Conservation (phyloP, 306 rosid genomes). For the barrel medic (Medicago truncatula) region MtrunA17r5.0-ANR NC_053042.1:2891001-2891500, state of each 20-base stretch:
- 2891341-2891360: neutral
- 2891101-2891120: constrained; percentile 8
- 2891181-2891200: no score
- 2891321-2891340: neutral
- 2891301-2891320: no score
- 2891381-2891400: no score
- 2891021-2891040: neutral
- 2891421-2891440: neutral
- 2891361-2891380: neutral
- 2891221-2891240: no score
- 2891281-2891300: no score
- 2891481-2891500: neutral
- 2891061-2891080: constrained; percentile 5
- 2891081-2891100: neutral
- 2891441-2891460: neutral
- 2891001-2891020: constrained; percentile 33
- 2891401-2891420: no score
- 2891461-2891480: neutral
- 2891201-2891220: no score
- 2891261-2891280: no score
- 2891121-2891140: constrained; percentile 10
- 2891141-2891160: constrained; percentile 1
- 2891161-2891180: neutral
- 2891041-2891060: constrained; percentile 1
- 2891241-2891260: no score